Percentiles rank a stretch among this genome's conserved stretches.
Conservation (phyloP, 176 grass and related monocot genomes). For the Oryza rufipogon region DNA sequence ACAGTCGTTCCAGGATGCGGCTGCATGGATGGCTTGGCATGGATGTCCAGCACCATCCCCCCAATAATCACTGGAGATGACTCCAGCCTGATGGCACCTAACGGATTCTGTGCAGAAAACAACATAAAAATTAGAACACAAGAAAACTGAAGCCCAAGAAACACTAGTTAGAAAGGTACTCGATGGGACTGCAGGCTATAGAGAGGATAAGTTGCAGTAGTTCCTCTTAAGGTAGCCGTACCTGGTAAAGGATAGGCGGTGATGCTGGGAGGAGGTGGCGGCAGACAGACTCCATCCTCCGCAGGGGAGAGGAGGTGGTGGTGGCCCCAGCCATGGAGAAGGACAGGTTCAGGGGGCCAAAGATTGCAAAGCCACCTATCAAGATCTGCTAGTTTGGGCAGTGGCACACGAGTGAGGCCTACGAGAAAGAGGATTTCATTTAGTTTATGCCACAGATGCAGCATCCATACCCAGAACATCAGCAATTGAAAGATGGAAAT, state of each 20-base stretch:
- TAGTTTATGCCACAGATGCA: background rate
- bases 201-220: background rate
- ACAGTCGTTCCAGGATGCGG: conserved; percentile 59
- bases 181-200: background rate
- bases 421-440: background rate
- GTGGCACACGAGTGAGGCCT: background rate
- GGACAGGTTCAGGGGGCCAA: background rate
- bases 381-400: background rate
- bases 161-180: background rate
- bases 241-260: conserved; percentile 21
- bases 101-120: conserved; percentile 27
- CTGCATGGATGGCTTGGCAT: conserved; percentile 57
- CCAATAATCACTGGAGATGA: conserved; percentile 60
- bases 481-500: background rate
- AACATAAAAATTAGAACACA: background rate
- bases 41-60: conserved; percentile 79
- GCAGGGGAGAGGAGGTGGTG: conserved; percentile 23
- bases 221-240: background rate
- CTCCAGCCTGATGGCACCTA: conserved; percentile 11
- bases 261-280: conserved; percentile 50
- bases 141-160: background rate
- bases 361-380: background rate
- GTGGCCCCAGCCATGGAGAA: conserved; percentile 27
- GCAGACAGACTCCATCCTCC: conserved; percentile 52
- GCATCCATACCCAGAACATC: background rate